A percentile compares a stretch with the other conserved stretches of the same genome.
Evolutionary conservation across 352 stramenopile species (phyloP).

Genomic region (Elongisporangium senticosum): DNA sequence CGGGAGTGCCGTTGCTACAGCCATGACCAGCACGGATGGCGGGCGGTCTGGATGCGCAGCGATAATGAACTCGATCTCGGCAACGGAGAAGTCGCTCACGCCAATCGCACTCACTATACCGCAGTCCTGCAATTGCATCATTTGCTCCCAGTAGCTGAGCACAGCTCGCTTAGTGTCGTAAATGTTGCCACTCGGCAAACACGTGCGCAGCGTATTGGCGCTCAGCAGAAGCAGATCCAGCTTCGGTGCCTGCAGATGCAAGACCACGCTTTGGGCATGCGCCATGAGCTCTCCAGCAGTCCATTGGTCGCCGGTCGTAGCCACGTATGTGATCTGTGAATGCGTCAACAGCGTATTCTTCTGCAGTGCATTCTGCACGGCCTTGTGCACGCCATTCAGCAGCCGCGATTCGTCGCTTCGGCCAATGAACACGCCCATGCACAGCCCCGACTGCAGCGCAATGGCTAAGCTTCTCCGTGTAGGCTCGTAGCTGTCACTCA

Average conservation of each 20-base stretch:
- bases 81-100: conserved; percentile 34
- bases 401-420: conserved; percentile 19
- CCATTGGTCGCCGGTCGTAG: conserved; percentile 18
- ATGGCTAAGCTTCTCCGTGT: conserved; percentile 22
- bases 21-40: conserved; percentile 18
- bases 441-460: conserved; percentile 26
- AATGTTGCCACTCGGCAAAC: conserved; percentile 4
- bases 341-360: conserved; percentile 26
- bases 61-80: conserved; percentile 58
- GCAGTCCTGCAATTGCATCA: conserved; percentile 25
- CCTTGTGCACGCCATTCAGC: conserved; percentile 19
- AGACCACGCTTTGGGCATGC: conserved; percentile 22
- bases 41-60: conserved; percentile 15
- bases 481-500: conserved; percentile 13
- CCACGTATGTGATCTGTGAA: conserved; percentile 21
- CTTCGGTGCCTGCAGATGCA: conserved; percentile 23
- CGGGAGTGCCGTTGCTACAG: conserved; percentile 4
- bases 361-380: conserved; percentile 18
- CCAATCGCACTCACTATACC: conserved; percentile 37
- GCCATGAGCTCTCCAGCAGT: conserved; percentile 10
- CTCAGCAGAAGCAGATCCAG: conserved; percentile 43
- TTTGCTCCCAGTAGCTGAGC: conserved; percentile 34
- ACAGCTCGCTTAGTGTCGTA: conserved; percentile 37
- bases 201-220: conserved; percentile 11
- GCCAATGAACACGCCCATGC: conserved; percentile 27